phyloP scores from a whole-genome alignment of 1,284 basidiomycete species.

The Xanthoconium separans region DNA sequence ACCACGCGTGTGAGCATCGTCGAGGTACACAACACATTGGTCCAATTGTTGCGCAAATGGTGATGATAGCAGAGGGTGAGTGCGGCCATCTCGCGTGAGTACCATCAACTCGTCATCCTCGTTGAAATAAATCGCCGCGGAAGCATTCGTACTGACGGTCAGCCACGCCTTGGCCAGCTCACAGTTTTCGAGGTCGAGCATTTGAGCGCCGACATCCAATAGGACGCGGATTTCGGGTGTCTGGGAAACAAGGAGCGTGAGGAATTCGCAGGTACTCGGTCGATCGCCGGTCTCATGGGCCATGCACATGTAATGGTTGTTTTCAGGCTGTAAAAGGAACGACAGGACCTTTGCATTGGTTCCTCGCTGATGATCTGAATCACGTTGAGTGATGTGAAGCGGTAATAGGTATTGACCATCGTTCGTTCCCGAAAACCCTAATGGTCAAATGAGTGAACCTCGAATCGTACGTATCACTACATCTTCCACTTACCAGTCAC shows the following conservation, averaged over 20 bases:
- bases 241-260: conserved; percentile 36
- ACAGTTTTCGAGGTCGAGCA: conserved; percentile 47
- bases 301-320: conserved; percentile 37
- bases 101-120: conserved; percentile 45
- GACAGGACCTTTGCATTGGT: conserved; percentile 51
- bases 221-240: conserved; percentile 42
- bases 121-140: conserved; percentile 49
- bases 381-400: conserved; percentile 42
- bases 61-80: conserved; percentile 43
- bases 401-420: conserved; percentile 51
- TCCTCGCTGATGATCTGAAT: conserved; percentile 40
- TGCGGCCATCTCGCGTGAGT: conserved; percentile 38
- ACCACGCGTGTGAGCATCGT: conserved; percentile 57
- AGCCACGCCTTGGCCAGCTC: conserved; percentile 45
- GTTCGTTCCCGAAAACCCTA: conserved; percentile 61
- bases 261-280: conserved; percentile 31
- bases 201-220: conserved; percentile 56
- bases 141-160: conserved; percentile 24
- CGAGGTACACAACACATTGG: conserved; percentile 50
- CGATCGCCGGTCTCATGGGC: conserved; percentile 21
- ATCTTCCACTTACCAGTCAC: conserved; percentile 15
- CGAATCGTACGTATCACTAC: not conserved
- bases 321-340: conserved; percentile 45
- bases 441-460: not conserved
- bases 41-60: conserved; percentile 42